Evolutionary conservation across 106 monocot genomes (phyloP), one percentile per base, ranked within the genome.

Genomic region (Ottelia alismoides): DNA sequence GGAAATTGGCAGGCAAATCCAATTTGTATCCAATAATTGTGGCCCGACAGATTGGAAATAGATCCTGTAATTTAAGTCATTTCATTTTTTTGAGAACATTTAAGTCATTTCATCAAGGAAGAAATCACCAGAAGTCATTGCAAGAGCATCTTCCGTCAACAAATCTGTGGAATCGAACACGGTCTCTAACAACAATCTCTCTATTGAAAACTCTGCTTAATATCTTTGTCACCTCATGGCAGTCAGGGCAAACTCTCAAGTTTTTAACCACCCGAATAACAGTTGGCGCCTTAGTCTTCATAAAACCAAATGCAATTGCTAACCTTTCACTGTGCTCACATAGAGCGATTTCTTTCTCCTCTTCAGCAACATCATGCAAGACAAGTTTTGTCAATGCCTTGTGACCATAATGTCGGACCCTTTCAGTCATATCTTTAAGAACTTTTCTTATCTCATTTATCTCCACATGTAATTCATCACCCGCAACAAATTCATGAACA

Each of bases 281-380:
- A 6, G 43, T 35, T 14, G 81, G 92, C 11, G 78, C 55, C 28
- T 35, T 64, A 2, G 78, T 92, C 52, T 82, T 92, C 65, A 85
- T 50, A 60, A 92, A 25, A 20, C 92, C 92, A 63, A 58, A 85
- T 49, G 92, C 92, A 72, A 92, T 85, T 21, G 96, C 96, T 50
- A 96, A 52, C 62, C 88, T 85, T 52, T 96, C 96, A 62, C 96
- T 96, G 56, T 96, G 96, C 55, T 85, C 88, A 59, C 84, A 81
- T 2, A 96, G 76, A 28, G 96, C 75, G 59, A 59, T 72, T 60
- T 74, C 82, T 44, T 89, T 96, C 62, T 89, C 96, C 50, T 89
- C 94, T 65, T 96, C 85, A 58, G 66, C 81, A 20, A 84, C 81
- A 70, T 96, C 88, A 74, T 85, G 84, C 52, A 89, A 53, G 16